phyloP scores from a whole-genome alignment of 192 early-diverging fungal genomes.

The Cetraspora pellucida region DNA sequence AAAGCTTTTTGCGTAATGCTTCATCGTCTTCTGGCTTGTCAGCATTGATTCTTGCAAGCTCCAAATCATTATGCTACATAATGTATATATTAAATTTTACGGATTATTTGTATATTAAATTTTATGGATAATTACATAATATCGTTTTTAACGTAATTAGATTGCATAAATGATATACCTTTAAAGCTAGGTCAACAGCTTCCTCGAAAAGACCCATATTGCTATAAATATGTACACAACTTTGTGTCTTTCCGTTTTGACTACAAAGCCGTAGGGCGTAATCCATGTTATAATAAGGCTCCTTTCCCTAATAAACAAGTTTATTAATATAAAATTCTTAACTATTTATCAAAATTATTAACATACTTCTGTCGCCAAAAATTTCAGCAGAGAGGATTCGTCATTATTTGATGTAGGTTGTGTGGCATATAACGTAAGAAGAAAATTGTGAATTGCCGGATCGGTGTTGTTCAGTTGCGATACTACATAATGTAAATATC shows the following conservation, averaged over 20 bases:
- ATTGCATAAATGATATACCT: conserved; percentile 47
- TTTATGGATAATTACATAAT: background rate
- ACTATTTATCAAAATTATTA: background rate
- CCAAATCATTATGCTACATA: conserved; percentile 76
- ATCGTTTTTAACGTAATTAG: background rate
- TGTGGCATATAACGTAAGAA: conserved; percentile 76
- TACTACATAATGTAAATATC: conserved; percentile 86
- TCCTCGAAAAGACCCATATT: conserved; percentile 88
- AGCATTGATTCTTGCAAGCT: conserved; percentile 88
- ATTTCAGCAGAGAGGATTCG: conserved; percentile 72
- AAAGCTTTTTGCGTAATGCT: conserved; percentile 80
- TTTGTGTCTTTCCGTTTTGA: conserved; percentile 77
- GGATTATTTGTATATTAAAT: background rate
- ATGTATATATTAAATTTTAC: background rate
- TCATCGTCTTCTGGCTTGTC: conserved; percentile 90
- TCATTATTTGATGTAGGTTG: conserved; percentile 57
- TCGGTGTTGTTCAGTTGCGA: conserved; percentile 79
- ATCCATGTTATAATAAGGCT: conserved; percentile 87
- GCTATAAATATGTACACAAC: conserved; percentile 89
- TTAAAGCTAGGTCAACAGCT: conserved; percentile 87
- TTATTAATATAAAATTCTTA: background rate
- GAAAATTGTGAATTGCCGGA: conserved; percentile 90
- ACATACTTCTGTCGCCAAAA: conserved; percentile 70
- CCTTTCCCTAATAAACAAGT: conserved; percentile 55
- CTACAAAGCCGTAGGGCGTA: conserved; percentile 91